phyloP scores from a whole-genome alignment of 2,329 filamentous ascomycete species.

The Raffaelea deltoideospora region DNA sequence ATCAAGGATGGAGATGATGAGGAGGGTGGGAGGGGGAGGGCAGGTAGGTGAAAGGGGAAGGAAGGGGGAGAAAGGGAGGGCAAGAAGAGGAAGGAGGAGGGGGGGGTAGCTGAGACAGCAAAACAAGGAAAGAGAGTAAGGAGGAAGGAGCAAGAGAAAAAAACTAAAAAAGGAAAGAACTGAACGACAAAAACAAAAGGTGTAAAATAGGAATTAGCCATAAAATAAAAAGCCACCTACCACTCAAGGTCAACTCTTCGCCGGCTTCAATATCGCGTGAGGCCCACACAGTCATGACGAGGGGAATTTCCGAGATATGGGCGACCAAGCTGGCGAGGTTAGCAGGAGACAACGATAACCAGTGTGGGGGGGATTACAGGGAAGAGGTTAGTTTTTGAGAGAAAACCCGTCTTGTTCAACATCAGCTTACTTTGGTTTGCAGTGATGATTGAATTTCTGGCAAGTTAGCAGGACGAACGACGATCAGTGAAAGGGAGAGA shows the following conservation, averaged over 20 bases:
- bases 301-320: conserved; percentile 9
- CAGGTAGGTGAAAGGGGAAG: too few relatives aligned
- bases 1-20: neutral
- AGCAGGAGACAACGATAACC: neutral
- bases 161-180: too few relatives aligned
- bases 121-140: neutral
- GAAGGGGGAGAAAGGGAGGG: too few relatives aligned
- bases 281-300: conserved; percentile 12
- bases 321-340: conserved; percentile 10
- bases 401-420: too few relatives aligned
- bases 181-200: neutral
- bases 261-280: conserved; percentile 12
- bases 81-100: too few relatives aligned
- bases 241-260: conserved; percentile 18
- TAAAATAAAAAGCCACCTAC: conserved; percentile 8
- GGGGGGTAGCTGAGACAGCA: neutral
- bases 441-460: conserved; percentile 16
- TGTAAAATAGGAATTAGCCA: neutral
- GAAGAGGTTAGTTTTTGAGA: too few relatives aligned
- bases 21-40: neutral
- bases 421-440: conserved; percentile 12
- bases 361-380: neutral
- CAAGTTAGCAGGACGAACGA: neutral
- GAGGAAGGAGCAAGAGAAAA: neutral
- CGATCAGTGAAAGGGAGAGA: neutral